phyloP scores from a whole-genome alignment of 2,329 filamentous ascomycete genomes.

The Monilinia fructigena region DNA sequence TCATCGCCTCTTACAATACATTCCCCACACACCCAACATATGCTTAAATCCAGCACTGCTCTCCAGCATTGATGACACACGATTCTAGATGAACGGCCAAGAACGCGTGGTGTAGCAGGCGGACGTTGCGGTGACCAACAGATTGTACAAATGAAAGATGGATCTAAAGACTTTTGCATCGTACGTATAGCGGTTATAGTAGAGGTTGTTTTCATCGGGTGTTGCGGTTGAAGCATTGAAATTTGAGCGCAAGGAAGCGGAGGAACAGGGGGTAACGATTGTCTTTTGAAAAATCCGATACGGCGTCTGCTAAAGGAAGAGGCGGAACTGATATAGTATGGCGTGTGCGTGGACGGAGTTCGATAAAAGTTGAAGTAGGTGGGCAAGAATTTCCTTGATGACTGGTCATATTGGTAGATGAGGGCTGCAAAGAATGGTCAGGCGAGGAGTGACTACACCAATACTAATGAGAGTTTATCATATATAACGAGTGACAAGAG shows the following conservation, averaged over 20 bases:
- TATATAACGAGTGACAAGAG: background rate
- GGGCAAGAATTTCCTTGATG: slow-evolving; percentile 18
- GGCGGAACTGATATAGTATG: slow-evolving; percentile 15
- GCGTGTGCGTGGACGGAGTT: slow-evolving; percentile 11
- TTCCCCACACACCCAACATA: slow-evolving; percentile 59
- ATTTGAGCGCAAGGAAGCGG: background rate
- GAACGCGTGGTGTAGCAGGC: slow-evolving; percentile 41
- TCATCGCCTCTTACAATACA: slow-evolving; percentile 53
- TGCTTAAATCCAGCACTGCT: slow-evolving; percentile 52
- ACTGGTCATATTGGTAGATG: slow-evolving; percentile 4
- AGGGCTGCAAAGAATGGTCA: background rate
- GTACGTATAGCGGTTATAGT: background rate
- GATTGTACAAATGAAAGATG: slow-evolving; percentile 55
- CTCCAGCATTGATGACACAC: slow-evolving; percentile 50
- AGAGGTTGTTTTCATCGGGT: background rate
- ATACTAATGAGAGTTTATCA: background rate
- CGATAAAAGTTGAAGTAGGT: slow-evolving; percentile 10
- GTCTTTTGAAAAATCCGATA: background rate
- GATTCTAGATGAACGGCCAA: slow-evolving; percentile 50
- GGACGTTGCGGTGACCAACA: slow-evolving; percentile 48
- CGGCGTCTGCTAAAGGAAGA: slow-evolving; percentile 1
- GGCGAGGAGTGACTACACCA: background rate
- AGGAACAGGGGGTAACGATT: background rate
- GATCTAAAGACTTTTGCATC: slow-evolving; percentile 16
- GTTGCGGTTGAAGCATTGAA: background rate